These are phyloP conservation scores for Xylariales sp. DNA, from an alignment of 2,329 filamentous ascomycete genomes.

Conservation along the genomic window DNA sequence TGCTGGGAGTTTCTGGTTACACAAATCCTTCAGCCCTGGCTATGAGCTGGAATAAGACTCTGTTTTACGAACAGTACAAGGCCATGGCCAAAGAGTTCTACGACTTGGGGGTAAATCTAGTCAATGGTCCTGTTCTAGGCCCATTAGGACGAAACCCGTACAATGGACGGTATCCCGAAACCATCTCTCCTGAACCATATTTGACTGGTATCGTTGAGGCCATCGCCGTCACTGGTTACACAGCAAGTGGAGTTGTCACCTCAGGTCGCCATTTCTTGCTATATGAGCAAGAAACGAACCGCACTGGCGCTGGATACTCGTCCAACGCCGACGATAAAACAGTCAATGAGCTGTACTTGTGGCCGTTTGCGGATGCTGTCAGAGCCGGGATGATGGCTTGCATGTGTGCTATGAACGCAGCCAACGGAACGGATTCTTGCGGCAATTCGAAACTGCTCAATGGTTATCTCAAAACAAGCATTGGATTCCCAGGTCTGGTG, in stretches of 20 bases:
- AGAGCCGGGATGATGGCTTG: not conserved
- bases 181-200: not conserved
- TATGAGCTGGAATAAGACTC: constrained; percentile 13
- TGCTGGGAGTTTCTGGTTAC: constrained; percentile 13
- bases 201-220: not conserved
- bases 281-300: constrained; percentile 1
- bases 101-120: constrained; percentile 10
- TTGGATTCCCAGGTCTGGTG: constrained; percentile 3
- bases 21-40: constrained; percentile 10
- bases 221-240: not conserved
- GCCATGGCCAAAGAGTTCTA: constrained; percentile 11
- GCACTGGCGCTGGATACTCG: not conserved
- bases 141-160: constrained; percentile 3
- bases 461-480: not conserved
- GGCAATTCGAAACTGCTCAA: not conserved
- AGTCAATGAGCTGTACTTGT: not conserved
- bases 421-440: not conserved
- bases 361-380: constrained; percentile 1
- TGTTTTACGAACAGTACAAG: constrained; percentile 9
- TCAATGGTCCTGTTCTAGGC: constrained; percentile 9
- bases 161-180: not conserved
- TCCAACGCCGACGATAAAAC: constrained; percentile 1
- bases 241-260: not conserved
- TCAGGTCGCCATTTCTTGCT: not conserved
- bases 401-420: not conserved